Percentiles rank a stretch among this genome's conserved stretches.
These are phyloP conservation scores for Ceratocystis alfenasii DNA, from an alignment of 2,329 filamentous ascomycete species.

Conservation along the genomic window DNA sequence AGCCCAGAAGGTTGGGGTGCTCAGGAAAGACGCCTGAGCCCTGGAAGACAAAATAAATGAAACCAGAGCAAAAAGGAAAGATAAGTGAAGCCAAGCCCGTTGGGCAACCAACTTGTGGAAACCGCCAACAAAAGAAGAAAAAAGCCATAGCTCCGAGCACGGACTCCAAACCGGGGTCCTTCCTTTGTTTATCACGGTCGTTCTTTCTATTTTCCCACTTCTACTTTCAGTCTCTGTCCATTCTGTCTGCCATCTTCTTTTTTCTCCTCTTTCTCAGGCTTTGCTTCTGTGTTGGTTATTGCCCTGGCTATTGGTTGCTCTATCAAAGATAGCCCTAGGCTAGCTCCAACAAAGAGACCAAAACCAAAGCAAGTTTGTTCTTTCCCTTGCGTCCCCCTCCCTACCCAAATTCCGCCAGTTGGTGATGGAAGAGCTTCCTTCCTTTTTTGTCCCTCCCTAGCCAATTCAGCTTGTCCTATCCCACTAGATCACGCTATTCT, in stretches of 20 bases:
- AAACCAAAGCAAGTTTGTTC: not conserved
- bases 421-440: not conserved
- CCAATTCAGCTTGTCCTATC: no score
- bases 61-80: not conserved
- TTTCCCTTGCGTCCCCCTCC: not conserved
- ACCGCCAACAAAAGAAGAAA: not conserved
- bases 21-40: not conserved
- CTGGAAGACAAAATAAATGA: not conserved
- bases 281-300: not conserved
- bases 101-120: not conserved
- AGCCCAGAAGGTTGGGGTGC: slow-evolving; percentile 28
- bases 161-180: not conserved
- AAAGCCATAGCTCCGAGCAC: slow-evolving; percentile 7
- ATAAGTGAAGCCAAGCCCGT: not conserved
- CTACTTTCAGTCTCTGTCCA: not conserved
- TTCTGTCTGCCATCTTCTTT: not conserved
- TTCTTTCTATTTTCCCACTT: not conserved
- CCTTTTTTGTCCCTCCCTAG: not conserved
- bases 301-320: not conserved
- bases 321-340: not conserved
- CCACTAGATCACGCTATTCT: no score
- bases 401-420: not conserved
- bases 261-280: not conserved
- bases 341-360: not conserved
- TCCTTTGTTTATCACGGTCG: not conserved